A percentile compares a stretch with the other conserved stretches of the same genome.
These are phyloP conservation scores for Carex myosuroides DNA, from an alignment of 176 grass and related monocot species.

Conservation along the genomic window DNA sequence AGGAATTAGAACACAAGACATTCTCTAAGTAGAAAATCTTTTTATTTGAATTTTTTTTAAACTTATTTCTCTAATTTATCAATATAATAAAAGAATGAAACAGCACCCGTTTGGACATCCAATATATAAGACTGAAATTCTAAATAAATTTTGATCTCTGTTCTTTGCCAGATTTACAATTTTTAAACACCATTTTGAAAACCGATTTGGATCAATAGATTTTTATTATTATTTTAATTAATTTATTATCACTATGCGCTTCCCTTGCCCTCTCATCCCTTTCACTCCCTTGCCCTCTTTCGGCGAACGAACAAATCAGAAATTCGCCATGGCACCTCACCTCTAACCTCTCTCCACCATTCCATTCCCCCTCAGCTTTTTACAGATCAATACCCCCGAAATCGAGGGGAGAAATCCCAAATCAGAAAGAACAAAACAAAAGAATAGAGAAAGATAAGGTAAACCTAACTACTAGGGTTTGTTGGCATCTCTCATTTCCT, in stretches of 20 bases:
- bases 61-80: neutral
- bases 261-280: neutral
- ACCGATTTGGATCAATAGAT: neutral
- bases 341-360: conserved; percentile 17
- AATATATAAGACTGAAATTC: neutral
- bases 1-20: neutral
- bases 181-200: conserved; percentile 1
- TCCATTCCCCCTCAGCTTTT: neutral
- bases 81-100: neutral
- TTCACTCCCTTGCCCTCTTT: conserved; percentile 13
- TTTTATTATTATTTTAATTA: neutral
- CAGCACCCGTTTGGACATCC: neutral
- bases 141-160: neutral
- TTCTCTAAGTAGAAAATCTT: neutral
- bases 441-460: neutral
- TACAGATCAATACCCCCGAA: conserved; percentile 20
- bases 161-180: neutral
- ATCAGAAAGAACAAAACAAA: neutral
- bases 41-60: neutral
- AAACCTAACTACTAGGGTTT: conserved; percentile 2
- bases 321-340: neutral
- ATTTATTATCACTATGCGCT: neutral
- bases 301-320: neutral
- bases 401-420: neutral
- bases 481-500: neutral